Base-by-base conservation (phyloP, 768 basidiomycete genomes). In the Gymnopilus dilepis region DNA sequence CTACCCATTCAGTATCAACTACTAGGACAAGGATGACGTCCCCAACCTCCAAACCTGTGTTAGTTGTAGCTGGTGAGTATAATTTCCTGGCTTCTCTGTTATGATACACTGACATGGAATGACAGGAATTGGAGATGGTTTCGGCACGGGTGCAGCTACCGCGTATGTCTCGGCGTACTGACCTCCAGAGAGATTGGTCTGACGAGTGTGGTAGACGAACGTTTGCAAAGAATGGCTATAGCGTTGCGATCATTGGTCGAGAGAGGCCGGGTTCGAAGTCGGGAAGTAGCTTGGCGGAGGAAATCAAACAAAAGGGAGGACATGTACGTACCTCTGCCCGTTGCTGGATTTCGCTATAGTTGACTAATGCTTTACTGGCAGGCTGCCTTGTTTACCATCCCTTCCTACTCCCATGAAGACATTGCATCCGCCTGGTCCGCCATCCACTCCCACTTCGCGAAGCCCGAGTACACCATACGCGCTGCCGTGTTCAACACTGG, bases 401-500 rank as follows among this genome's bases (percentile, higher is more conserved):
- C 74, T 0, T 77, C 79, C 21, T 86, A 86, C 59, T 77, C 82
- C 0, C 76, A 83, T 24, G 70, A 76, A 6, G 83, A 84, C 8
- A 79, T 92, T 59, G 77, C 81, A 28, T 69, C 79, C 1, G 80
- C 79, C 6, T 88, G 86, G 74, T 62, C 67, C 3, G 69, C 76
- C 15, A 78, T 88, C 65, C 83, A 81, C 33, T 54, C 71, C 7
- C 76, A 66, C 6, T 88, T 80, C 66, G 76, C 82, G 0, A 76
- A 77, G 42, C 81, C 86, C 1, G 71, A 79, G 22, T 82, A 80
- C 62, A 76, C 76, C 24, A 79, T 91, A 41, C 84, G 84, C 9
- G 86, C 80, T 2, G 88, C 88, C 1, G 67, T 92, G 7, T 92
- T 84, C 76, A 92, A 92, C 67, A 82, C 77, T 1, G 88, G 78